Percentiles rank a stretch among this genome's conserved stretches.
phyloP scores from a whole-genome alignment of 495 filamentous ascomycete species.

The Xylaria curta region DNA sequence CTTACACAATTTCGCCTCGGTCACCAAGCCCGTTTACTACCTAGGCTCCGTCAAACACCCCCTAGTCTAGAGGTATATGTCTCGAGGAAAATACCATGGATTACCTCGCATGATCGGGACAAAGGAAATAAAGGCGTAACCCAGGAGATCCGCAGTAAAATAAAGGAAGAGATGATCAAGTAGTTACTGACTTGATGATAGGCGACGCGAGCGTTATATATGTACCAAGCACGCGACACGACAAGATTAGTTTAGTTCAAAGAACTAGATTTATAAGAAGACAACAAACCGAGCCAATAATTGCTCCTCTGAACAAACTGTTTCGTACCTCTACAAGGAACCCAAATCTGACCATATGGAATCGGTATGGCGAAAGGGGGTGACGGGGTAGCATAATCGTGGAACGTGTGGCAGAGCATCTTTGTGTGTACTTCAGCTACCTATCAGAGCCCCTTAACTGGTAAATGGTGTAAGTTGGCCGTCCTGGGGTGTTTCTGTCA shows the following conservation, averaged over 20 bases:
- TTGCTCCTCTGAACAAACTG: not conserved
- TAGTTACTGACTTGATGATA: not conserved
- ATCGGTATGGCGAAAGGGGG: constrained; percentile 6
- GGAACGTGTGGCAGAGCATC: constrained; percentile 15
- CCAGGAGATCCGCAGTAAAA: not conserved
- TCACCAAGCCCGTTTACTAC: not conserved
- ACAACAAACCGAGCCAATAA: not conserved
- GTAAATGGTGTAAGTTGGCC: not conserved
- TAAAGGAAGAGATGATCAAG: not conserved
- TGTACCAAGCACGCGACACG: not conserved
- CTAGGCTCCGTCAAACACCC: not conserved
- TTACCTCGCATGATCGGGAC: not conserved
- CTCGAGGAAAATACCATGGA: not conserved
- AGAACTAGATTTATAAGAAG: not conserved
- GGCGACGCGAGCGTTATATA: not conserved
- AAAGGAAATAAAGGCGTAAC: not conserved
- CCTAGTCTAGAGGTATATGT: not conserved
- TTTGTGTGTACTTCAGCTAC: not conserved
- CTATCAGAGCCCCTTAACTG: not conserved
- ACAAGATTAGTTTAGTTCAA: not conserved
- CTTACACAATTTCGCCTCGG: not conserved
- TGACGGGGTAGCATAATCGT: not conserved
- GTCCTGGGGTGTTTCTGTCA: constrained; percentile 16
- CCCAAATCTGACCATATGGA: not conserved
- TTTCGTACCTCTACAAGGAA: not conserved